Evolutionary conservation across 768 basidiomycete species (phyloP).

Genomic region (Cystofilobasidium capitatum): DNA sequence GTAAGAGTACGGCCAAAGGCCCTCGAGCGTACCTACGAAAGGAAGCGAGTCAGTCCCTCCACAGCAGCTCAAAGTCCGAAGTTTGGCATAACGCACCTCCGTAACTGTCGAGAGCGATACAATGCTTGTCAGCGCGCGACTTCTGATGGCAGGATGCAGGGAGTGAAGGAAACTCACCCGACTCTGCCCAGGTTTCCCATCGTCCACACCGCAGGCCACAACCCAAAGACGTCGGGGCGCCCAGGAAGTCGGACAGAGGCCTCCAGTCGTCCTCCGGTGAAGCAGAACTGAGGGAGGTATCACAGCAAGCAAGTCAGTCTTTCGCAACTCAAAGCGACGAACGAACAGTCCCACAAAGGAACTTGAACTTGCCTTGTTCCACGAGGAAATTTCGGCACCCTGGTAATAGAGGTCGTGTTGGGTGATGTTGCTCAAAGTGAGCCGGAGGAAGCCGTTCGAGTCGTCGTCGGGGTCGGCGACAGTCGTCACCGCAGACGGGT

Average conservation of each 20-base stretch:
- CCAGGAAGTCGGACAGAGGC: constrained; percentile 16
- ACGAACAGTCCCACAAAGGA: not conserved
- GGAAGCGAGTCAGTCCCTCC: not conserved
- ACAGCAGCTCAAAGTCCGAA: not conserved
- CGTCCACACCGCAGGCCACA: constrained; percentile 23
- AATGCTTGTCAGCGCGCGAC: no score
- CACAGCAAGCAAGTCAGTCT: no score
- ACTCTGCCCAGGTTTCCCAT: constrained; percentile 26
- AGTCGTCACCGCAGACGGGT: constrained; percentile 61
- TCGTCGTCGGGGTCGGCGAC: constrained; percentile 19
- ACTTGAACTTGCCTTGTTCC: no score
- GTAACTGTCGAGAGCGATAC: no score
- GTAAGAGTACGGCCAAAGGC: constrained; percentile 21
- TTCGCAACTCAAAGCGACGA: constrained; percentile 28
- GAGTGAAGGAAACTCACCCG: no score
- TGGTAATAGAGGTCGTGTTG: constrained; percentile 30
- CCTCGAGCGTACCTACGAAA: constrained; percentile 26
- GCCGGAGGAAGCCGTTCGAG: constrained; percentile 57
- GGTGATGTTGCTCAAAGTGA: constrained; percentile 51
- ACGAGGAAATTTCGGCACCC: constrained; percentile 14
- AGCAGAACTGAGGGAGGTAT: constrained; percentile 57
- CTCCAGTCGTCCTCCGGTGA: constrained; percentile 23
- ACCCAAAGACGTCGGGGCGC: constrained; percentile 27
- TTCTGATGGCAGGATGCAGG: no score
- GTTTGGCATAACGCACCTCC: constrained; percentile 36